Evolutionary conservation across 2,329 filamentous ascomycete species (phyloP).

Genomic region (Fusarium sterilihyphosum): DNA sequence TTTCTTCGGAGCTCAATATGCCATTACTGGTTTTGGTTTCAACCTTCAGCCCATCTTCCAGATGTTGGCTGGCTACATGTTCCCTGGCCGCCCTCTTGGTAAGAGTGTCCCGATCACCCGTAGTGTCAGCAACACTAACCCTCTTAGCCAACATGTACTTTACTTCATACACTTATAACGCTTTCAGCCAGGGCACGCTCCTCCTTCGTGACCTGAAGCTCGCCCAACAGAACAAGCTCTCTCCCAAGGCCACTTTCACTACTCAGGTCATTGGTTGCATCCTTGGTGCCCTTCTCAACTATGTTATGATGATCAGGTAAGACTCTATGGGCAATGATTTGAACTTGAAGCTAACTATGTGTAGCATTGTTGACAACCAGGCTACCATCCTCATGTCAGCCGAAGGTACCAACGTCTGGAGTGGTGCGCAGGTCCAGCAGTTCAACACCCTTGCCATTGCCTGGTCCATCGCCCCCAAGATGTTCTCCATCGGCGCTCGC

Average conservation of each 20-base stretch:
- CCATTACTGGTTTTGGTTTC: conserved; percentile 15
- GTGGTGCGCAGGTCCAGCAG: conserved; percentile 60
- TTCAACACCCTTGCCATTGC: conserved; percentile 59
- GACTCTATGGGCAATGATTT: neutral
- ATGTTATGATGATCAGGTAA: conserved; percentile 58
- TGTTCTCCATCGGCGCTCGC: conserved; percentile 15
- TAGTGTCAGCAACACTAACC: rapidly evolving
- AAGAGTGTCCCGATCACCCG: rapidly evolving
- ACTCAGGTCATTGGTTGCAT: conserved; percentile 66
- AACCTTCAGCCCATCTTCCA: conserved; percentile 29
- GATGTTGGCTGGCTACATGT: conserved; percentile 28
- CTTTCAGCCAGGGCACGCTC: neutral
- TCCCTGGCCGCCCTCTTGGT: conserved; percentile 25
- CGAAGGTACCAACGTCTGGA: conserved; percentile 63
- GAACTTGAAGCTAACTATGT: conserved; percentile 29
- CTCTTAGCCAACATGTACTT: conserved; percentile 28
- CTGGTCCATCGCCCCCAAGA: conserved; percentile 60
- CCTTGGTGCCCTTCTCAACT: conserved; percentile 63
- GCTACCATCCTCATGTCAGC: conserved; percentile 55
- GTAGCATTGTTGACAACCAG: conserved; percentile 59
- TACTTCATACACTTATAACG: conserved; percentile 24
- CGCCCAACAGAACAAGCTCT: conserved; percentile 22
- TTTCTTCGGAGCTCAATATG: conserved; percentile 50
- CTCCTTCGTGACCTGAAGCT: conserved; percentile 21
- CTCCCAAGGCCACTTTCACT: conserved; percentile 19